Conservation (phyloP, 441 rosid genomes). For the Euphorbia schlechtendalii region DNA sequence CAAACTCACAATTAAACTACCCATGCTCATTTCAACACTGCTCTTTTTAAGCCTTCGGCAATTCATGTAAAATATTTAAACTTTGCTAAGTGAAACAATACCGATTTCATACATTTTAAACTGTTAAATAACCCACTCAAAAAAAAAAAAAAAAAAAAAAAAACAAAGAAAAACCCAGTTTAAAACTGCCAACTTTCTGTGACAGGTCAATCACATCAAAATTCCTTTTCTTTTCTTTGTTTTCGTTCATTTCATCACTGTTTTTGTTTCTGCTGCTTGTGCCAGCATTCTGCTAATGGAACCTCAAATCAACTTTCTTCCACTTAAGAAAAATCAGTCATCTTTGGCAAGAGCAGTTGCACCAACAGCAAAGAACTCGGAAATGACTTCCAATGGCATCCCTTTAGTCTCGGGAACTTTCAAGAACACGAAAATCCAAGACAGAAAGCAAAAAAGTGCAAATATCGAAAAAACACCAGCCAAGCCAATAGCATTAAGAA, state of each 20-base stretch:
- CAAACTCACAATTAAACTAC: too few species aligned
- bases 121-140: too few species aligned
- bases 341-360: conserved; percentile 38
- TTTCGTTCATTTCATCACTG: not conserved
- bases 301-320: not conserved
- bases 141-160: too few species aligned
- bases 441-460: conserved; percentile 47
- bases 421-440: conserved; percentile 62
- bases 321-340: conserved; percentile 16
- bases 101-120: too few species aligned
- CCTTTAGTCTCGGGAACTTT: conserved; percentile 98
- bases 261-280: not conserved
- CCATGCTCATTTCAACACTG: too few species aligned
- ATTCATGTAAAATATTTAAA: too few species aligned
- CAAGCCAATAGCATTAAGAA: conserved; percentile 71
- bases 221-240: not conserved
- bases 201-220: too few species aligned
- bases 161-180: too few species aligned
- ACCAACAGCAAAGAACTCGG: conserved; percentile 83
- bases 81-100: too few species aligned
- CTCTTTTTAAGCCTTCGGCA: not conserved
- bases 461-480: conserved; percentile 74
- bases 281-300: not conserved
- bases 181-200: too few species aligned
- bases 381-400: conserved; percentile 97